A percentile compares a stretch with the other conserved stretches of the same genome.
These are phyloP conservation scores for Mycena citricolor DNA, from an alignment of 1,284 basidiomycete species.

Conservation along the genomic window DNA sequence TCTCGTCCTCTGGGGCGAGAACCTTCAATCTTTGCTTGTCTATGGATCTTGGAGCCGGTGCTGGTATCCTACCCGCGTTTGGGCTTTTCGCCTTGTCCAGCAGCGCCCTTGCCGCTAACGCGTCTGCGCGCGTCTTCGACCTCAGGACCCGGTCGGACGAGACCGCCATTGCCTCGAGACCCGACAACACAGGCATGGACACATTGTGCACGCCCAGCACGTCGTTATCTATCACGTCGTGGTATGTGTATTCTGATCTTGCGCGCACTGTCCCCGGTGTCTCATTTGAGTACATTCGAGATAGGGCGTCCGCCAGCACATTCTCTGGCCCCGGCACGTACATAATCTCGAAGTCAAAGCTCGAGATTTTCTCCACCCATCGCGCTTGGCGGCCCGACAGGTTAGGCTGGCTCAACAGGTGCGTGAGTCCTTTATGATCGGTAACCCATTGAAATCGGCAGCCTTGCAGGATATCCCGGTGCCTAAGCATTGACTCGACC, in stretches of 20 bases:
- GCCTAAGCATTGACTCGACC: constrained; percentile 26
- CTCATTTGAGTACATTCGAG: constrained; percentile 23
- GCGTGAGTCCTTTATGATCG: constrained; percentile 31
- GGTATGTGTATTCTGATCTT: constrained; percentile 13
- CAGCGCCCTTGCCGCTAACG: not conserved
- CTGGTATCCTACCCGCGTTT: constrained; percentile 29
- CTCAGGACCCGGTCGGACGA: constrained; percentile 1
- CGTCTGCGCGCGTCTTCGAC: not conserved
- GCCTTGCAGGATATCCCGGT: constrained; percentile 27
- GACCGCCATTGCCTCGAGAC: not conserved
- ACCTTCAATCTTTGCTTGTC: not conserved
- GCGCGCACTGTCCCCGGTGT: constrained; percentile 21
- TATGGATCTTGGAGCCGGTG: too few species aligned
- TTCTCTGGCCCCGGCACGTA: constrained; percentile 25
- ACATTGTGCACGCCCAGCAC: constrained; percentile 1
- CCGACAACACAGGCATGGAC: constrained; percentile 11
- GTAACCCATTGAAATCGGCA: constrained; percentile 28
- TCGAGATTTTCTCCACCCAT: constrained; percentile 31
- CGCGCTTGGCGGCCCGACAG: constrained; percentile 29
- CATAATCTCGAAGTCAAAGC: constrained; percentile 23
- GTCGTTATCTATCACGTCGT: constrained; percentile 9
- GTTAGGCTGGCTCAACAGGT: constrained; percentile 28
- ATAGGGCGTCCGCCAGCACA: constrained; percentile 24
- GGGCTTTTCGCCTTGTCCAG: constrained; percentile 4
- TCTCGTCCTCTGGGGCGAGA: too few species aligned